phyloP scores from a whole-genome alignment of 805 yeast genomes.

The Myxozyma nipponensis region DNA sequence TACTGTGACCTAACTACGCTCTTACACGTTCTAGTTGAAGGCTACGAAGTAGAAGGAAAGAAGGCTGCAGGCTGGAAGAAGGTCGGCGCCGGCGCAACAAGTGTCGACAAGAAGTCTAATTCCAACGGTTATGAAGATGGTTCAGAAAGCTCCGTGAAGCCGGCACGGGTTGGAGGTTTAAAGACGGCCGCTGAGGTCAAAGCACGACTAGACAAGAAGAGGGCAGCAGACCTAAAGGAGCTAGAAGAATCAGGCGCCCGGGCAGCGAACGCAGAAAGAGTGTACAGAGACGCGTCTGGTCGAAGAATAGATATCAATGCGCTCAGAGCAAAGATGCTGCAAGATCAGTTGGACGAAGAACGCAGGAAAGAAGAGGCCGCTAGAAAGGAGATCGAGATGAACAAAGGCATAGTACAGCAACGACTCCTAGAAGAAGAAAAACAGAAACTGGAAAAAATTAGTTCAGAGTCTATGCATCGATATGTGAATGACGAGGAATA shows the following conservation, averaged over 20 bases:
- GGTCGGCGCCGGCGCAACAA: constrained; percentile 13
- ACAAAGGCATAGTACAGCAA: constrained; percentile 43
- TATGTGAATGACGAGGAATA: constrained; percentile 42
- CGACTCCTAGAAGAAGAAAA: constrained; percentile 40
- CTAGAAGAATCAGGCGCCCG: constrained; percentile 15
- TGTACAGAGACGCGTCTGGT: constrained; percentile 63
- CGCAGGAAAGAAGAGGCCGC: constrained; percentile 26
- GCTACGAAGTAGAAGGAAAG: constrained; percentile 2
- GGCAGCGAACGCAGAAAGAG: constrained; percentile 38
- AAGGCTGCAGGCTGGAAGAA: constrained; percentile 30
- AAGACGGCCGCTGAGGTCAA: constrained; percentile 47
- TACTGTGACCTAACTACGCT: background rate
- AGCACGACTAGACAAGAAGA: constrained; percentile 38
- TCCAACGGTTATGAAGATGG: too few species aligned
- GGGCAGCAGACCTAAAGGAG: constrained; percentile 26
- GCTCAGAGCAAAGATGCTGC: constrained; percentile 31
- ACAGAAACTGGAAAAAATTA: constrained; percentile 33
- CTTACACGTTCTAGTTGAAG: constrained; percentile 7
- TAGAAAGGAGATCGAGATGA: constrained; percentile 33
- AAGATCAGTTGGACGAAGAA: constrained; percentile 31
- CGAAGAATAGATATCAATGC: constrained; percentile 45
- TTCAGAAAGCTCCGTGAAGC: background rate
- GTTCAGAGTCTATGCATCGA: constrained; percentile 33
- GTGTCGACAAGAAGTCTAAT: constrained; percentile 3
- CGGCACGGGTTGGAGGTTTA: constrained; percentile 40